Conservation (phyloP, 768 basidiomycete genomes). For the Lentinula detonsa region DNA sequence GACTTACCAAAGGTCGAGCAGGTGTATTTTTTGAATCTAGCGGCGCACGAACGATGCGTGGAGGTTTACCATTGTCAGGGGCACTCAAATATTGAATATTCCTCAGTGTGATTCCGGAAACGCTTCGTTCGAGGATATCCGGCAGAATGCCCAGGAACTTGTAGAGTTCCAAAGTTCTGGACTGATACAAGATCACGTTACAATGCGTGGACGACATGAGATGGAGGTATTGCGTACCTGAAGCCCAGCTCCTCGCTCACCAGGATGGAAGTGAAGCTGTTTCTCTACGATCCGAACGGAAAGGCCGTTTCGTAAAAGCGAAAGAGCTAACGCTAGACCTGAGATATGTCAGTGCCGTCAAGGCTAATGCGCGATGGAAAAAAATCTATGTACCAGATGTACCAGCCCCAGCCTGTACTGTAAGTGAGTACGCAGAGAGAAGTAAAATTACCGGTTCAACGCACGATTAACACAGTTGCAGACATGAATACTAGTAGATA, state of each 20-base stretch:
- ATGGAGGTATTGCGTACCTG: constrained; percentile 11
- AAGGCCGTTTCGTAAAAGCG: constrained; percentile 21
- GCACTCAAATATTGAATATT: constrained; percentile 8
- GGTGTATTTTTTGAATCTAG: constrained; percentile 10
- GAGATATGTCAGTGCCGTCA: constrained; percentile 1
- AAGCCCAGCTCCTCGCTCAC: constrained; percentile 19
- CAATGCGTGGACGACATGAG: background rate
- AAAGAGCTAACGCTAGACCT: constrained; percentile 24
- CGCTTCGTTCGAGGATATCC: constrained; percentile 8
- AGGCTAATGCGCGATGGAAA: background rate
- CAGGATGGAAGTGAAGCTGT: constrained; percentile 10
- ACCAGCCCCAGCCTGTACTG: constrained; percentile 1
- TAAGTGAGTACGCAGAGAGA: background rate
- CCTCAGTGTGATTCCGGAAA: background rate
- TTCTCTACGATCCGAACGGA: constrained; percentile 27
- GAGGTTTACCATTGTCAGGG: constrained; percentile 6
- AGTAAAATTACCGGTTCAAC: background rate
- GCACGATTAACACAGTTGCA: background rate
- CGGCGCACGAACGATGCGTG: background rate
- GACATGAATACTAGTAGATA: no score
- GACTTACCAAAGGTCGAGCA: constrained; percentile 13
- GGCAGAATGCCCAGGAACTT: constrained; percentile 16
- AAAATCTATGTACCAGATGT: background rate
- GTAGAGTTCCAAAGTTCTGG: constrained; percentile 20
- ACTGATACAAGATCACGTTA: constrained; percentile 8